Evolutionary conservation across 1,284 basidiomycete species (phyloP).

Genomic region (Ceratobasidium sp.): DNA sequence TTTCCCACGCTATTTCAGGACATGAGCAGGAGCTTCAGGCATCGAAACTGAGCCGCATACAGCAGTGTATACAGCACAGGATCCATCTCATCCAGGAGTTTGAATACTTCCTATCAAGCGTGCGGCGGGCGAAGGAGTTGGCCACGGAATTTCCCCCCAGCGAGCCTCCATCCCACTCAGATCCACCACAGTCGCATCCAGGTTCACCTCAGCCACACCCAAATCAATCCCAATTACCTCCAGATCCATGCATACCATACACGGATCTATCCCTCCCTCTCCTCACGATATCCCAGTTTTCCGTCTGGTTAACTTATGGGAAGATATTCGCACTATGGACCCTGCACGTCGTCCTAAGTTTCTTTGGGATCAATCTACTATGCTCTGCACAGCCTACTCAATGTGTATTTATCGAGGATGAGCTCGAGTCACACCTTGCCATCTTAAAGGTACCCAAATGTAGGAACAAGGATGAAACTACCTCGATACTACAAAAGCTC

Average conservation of each 20-base stretch:
- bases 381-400: neutral
- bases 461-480: too few species aligned
- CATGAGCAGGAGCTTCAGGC: neutral
- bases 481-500: neutral
- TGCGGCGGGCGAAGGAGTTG: too few species aligned
- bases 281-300: neutral
- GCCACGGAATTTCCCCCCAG: too few species aligned
- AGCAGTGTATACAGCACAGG: neutral
- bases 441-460: neutral
- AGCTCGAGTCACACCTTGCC: neutral
- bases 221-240: neutral
- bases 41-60: neutral
- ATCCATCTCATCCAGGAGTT: too few species aligned
- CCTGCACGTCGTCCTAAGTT: neutral
- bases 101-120: too few species aligned
- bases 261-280: too few species aligned
- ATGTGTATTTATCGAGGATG: neutral
- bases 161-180: too few species aligned
- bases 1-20: neutral
- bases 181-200: too few species aligned
- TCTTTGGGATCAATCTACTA: neutral
- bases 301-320: neutral
- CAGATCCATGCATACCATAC: too few species aligned
- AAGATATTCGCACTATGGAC: neutral
- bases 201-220: neutral